phyloP scores from a whole-genome alignment of 148 eudicot species.

The Chenopodium formosanum region DNA sequence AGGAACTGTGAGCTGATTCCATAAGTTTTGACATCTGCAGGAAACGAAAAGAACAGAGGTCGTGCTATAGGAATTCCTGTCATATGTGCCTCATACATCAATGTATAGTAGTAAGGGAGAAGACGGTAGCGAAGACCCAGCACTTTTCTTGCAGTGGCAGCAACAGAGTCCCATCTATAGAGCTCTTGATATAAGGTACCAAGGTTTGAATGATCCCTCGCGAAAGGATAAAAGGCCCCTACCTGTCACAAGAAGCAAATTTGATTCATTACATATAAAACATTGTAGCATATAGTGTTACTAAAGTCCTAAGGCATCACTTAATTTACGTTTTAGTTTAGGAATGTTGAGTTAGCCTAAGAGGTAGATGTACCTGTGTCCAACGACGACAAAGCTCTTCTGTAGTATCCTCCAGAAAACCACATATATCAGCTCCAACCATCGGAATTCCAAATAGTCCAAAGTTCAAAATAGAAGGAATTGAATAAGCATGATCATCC shows the following conservation, averaged over 20 bases:
- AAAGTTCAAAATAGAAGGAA: slow-evolving; percentile 63
- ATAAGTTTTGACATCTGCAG: slow-evolving; percentile 51
- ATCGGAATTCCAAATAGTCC: slow-evolving; percentile 84
- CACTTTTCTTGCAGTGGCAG: slow-evolving; percentile 62
- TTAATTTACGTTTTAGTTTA: no score
- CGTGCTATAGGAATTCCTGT: slow-evolving; percentile 66
- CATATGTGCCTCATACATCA: slow-evolving; percentile 64
- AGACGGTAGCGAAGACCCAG: slow-evolving; percentile 73
- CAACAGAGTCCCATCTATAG: slow-evolving; percentile 73
- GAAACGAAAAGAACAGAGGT: slow-evolving; percentile 80
- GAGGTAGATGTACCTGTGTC: slow-evolving; percentile 58
- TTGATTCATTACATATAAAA: no score
- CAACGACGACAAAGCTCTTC: slow-evolving; percentile 86
- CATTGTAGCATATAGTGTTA: no score
- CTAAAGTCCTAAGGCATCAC: no score
- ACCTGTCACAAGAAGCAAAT: slow-evolving; percentile 36
- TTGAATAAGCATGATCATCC: slow-evolving; percentile 66
- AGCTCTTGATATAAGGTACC: slow-evolving; percentile 55
- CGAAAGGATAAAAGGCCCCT: slow-evolving; percentile 88
- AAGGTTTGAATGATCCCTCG: slow-evolving; percentile 66
- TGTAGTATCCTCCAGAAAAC: slow-evolving; percentile 59
- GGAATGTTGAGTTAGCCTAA: no score
- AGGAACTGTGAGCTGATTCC: slow-evolving; percentile 66
- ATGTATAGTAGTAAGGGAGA: slow-evolving; percentile 68
- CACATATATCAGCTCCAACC: slow-evolving; percentile 94